Base-by-base conservation (phyloP, 371 early-diverging fungal genomes). In the Mortierella sp. region DNA sequence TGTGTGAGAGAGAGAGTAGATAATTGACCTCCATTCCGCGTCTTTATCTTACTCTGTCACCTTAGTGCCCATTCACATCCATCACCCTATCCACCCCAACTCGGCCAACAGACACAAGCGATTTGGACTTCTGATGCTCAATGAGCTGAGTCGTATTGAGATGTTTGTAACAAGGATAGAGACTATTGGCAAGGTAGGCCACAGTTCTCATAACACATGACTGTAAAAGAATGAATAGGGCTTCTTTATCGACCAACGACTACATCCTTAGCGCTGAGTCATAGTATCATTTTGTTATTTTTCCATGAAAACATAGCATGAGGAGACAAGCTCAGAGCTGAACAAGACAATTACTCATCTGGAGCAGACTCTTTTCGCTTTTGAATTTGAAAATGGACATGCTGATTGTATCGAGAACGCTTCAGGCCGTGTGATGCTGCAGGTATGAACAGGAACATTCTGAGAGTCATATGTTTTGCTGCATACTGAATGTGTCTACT, bases 81-180 rank as follows among this genome's bases (percentile, higher is more conserved):
- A 76, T 42, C 60, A 82, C 21, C 87, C 87, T 26, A 86, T 86
- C 52, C 80, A 86, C 34, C 87, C 87, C 45, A 86, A 80, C 74
- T 86, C 87, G 26, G 74, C 83, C 65, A 86, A 78, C 77, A 86
- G 78, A 45, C 87, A 86, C 68, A 86, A 86, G 78, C 80, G 87
- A 2, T 68, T 86, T 14, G 87, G 87, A 44, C 74, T 86, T 1
- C 82, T 82, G 71, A 82, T 86, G 76, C 72, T 86, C 28, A 86
- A 86, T 76, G 87, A 86, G 14, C 78, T 86, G 10, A 80, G 80
- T 75, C 83, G 87, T 16, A 76, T 86, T 11, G 87, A 86, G 65
- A 82, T 86, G 83, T 75, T 82, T 75, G 80, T 78, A 19, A 78
- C 80, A 14, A 86, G 76, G 72, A 78, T 82, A 42, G 87, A 82